Evolutionary conservation across 352 stramenopile genomes (phyloP), one percentile per base, ranked within the genome.

Genomic region (Pelagophyceae sp.): DNA sequence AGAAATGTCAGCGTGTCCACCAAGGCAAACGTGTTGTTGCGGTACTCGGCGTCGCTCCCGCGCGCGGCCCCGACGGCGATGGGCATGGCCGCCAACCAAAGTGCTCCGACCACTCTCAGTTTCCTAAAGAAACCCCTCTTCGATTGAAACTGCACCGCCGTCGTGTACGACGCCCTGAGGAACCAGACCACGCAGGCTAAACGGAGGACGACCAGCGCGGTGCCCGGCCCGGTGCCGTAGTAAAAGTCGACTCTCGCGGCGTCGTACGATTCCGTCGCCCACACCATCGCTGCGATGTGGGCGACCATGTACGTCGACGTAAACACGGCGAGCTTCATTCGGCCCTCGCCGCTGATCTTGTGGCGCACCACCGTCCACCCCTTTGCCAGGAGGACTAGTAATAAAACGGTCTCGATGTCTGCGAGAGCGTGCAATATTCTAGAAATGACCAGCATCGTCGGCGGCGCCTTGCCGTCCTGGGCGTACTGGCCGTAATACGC

Each of bases 291-390:
- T 6, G 45, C 51, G 35, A 80, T 63, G 32, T 31, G 50, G 2
- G 70, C 61, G 1, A 75, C 20, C 2, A 65, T 45, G 38, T 74
- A 78, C 0, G 76, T 65, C 31, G 76, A 72, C 11, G 67, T n/a
- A n/a, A 78, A 51, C 5, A 77, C 32, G 38, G 76, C 69, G 38
- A 80, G 38, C 50, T 78, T 70, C 0, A 78, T 58, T 31, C 76
- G 60, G 17, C 40, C 38, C 25, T 2, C 20, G 5, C 32, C 23
- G 45, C 32, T 60, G 17, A 80, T 50, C 70, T 80, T 80, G 67
- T 71, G 76, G n/a, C 76, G 54, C 27, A 80, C 76, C 27, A 80
- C n/a, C 3, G 76, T 80, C 76, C 76, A 80, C 11, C 76, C 76
- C 69, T 80, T 78, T 23, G 31, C 76, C 25, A 80, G 38, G 63